Evolutionary conservation across 2,329 filamentous ascomycete genomes (phyloP), one percentile per base, ranked within the genome.

Genomic region (Hypoxylon sp.): DNA sequence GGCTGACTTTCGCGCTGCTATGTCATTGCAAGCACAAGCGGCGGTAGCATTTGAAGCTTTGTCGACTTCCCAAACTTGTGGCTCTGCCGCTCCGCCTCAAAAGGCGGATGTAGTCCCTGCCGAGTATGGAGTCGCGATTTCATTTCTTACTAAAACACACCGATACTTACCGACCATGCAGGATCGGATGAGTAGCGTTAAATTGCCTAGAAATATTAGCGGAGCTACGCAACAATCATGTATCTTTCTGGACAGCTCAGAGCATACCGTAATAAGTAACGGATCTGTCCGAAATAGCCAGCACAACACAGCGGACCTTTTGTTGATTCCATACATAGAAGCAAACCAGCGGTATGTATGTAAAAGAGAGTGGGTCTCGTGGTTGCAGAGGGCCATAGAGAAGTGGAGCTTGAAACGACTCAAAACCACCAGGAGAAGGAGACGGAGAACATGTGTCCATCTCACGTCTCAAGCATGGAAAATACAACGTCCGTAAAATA

Each of bases 391-490:
- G 25, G 46, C 57, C 62, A 65, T 55, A 46, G 43, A 25, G 49
- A 48, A 66, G 63, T 58, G 60, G 65, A 66, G 59, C 61, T 69
- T 67, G 63, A 73, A 73, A 73, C 70, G 66, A 63, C 67, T 63
- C 72, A 63, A 74, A 72, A 73, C 71, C 67, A 63, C 61, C 67
- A 71, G 70, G 64, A 71, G 67, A 56, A 50, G 62, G 28, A 67
- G 59, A 63, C 56, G 68, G 68, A 69, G 65, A 67, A 48, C 51
- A 64, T 14, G 50, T 61, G 58, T 56, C 59, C 67, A 65, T 67
- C 58, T 65, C 50, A 58, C 51, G 69, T 70, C 66, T 69, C 67
- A 68, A 70, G 56, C 57, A 60, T 25, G 43, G 57, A 60, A 65
- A 43, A 17, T 36, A 60, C 63, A 58, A 58, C 45, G 25, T 71